Evolutionary conservation across 2,329 filamentous ascomycete species (phyloP), one percentile per base, ranked within the genome.

Genomic region (Colletotrichum endophyticum): DNA sequence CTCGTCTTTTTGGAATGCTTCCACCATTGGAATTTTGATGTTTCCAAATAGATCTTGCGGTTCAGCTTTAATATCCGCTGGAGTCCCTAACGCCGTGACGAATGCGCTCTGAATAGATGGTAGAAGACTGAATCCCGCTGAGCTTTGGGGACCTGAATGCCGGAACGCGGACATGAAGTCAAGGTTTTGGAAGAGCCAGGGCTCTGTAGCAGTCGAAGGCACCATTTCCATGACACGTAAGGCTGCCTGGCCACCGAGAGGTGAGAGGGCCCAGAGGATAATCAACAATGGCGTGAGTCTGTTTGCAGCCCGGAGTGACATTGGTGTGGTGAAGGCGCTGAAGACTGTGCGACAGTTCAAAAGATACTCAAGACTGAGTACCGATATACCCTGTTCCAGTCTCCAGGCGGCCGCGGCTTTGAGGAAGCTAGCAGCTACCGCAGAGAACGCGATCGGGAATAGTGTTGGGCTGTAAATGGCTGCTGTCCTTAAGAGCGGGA

Each of bases 381-480:
- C 19, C 15, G 72, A 39, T 22, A 74, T 64, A 0, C 72, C 72
- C 16, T 44, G 28, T 27, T 74, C 72, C 0, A 74, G 57, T 66
- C 69, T 74, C 72, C 72, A 70, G 15, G 57, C 72, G 6, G 66
- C 72, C 0, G 25, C 49, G 15, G 72, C 49, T 30, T 70, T 74
- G 28, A 74, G 66, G 15, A 70, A 34, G n/a, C 69, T 70, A 11
- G 72, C 72, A 15, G 59, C 44, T 7, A 74, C 66, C 7, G 72
- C 72, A n/a, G 72, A 36, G 25, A 74, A 74, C 2, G 72, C 66
- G 12, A 74, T 74, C 9, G 66, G 72, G 11, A 74, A 70, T 6
- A 74, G 19, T 6, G 72, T 74, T 4, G 72, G 72, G 11, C 71
- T 67, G 39, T 74, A 69, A 34, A n/a, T 53, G 16, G 72, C 57